These are phyloP conservation scores for Raffaelea deltoideospora DNA, from an alignment of 2,329 filamentous ascomycete genomes.

Conservation along the genomic window DNA sequence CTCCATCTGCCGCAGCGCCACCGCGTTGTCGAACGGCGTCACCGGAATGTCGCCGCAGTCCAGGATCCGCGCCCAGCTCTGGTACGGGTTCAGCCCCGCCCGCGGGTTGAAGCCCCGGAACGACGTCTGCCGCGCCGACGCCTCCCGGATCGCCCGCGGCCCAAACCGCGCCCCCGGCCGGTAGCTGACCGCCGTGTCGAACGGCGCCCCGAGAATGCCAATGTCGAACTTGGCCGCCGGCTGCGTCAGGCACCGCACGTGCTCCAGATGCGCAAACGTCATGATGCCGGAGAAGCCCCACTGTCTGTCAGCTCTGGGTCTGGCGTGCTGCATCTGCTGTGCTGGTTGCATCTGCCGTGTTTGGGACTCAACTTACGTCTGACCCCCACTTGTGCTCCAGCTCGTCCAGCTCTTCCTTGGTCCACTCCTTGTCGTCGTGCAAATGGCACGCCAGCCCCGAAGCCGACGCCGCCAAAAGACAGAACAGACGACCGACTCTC, in stretches of 20 bases:
- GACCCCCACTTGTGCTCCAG: slow-evolving; percentile 40
- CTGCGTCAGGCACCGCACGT: slow-evolving; percentile 54
- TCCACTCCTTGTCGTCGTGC: slow-evolving; percentile 26
- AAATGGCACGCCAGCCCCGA: slow-evolving; percentile 10
- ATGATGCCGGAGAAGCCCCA: slow-evolving; percentile 60
- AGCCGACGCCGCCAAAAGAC: slow-evolving; percentile 5
- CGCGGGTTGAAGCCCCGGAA: slow-evolving; percentile 73
- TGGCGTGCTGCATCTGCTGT: background rate
- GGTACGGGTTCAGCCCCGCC: slow-evolving; percentile 71
- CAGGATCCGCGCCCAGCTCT: slow-evolving; percentile 60
- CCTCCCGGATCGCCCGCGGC: slow-evolving; percentile 72
- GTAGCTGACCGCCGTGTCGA: slow-evolving; percentile 60
- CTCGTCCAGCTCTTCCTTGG: slow-evolving; percentile 33
- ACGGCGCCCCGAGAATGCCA: slow-evolving; percentile 56
- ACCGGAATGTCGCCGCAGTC: slow-evolving; percentile 89
- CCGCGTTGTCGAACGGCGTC: slow-evolving; percentile 70
- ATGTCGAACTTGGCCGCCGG: slow-evolving; percentile 53
- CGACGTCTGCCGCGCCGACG: slow-evolving; percentile 64
- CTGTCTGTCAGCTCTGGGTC: slow-evolving; percentile 12
- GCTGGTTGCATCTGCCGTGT: background rate
- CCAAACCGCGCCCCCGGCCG: slow-evolving; percentile 68
- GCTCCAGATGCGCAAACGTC: slow-evolving; percentile 56
- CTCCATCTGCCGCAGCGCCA: slow-evolving; percentile 74
- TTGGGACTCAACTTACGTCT: background rate
- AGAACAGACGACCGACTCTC: too few relatives aligned